These are phyloP conservation scores for Populus hybrid DNA, from an alignment of 441 rosid species.

Conservation along the genomic window DNA sequence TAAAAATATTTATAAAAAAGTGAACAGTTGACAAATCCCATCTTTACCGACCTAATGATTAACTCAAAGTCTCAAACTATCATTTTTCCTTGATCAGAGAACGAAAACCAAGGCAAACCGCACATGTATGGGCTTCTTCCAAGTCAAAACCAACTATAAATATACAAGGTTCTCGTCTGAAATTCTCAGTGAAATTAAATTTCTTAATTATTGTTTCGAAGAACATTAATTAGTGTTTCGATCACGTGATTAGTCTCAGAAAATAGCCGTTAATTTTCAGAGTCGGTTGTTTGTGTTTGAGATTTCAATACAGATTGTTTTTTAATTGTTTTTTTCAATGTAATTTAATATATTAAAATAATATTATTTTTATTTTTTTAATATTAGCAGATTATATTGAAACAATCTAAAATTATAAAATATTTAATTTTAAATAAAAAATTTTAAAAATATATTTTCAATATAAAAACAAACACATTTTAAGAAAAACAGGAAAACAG, in stretches of 20 bases:
- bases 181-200: background rate
- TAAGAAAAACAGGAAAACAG: background rate
- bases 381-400: no score
- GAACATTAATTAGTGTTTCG: constrained; percentile 1
- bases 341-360: no score
- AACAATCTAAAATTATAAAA: no score
- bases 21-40: constrained; percentile 18
- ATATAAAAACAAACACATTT: background rate
- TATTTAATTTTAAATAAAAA: background rate
- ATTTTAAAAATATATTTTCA: no score
- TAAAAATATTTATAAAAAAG: no score
- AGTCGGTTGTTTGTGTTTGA: background rate
- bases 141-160: constrained; percentile 1
- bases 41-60: constrained; percentile 37
- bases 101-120: constrained; percentile 37
- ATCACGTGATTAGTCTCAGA: constrained; percentile 25
- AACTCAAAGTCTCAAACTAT: background rate
- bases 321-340: no score
- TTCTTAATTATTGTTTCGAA: background rate
- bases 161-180: background rate
- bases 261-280: constrained; percentile 24
- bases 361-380: no score
- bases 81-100: constrained; percentile 15
- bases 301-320: background rate
- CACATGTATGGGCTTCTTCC: constrained; percentile 24